Evolutionary conservation across 805 yeast species (phyloP).

Genomic region (Wickerhamiella azyma): DNA sequence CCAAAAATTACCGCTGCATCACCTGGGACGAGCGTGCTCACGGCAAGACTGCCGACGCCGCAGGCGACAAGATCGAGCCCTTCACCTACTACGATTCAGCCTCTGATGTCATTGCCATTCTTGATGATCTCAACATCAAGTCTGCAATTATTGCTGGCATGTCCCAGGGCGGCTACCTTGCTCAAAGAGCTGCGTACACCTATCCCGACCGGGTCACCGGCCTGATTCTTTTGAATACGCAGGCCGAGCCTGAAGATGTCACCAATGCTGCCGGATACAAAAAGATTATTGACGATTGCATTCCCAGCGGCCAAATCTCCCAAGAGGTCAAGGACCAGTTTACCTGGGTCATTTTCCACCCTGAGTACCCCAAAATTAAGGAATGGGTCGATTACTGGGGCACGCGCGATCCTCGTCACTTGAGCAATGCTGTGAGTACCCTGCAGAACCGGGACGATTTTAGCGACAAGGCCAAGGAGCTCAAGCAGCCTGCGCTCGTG

Average conservation of each 20-base stretch:
- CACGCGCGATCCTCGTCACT: background rate
- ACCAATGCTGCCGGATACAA: background rate
- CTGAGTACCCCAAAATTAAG: background rate
- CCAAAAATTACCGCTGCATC: background rate
- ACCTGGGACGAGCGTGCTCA: constrained; percentile 7
- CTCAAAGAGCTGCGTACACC: constrained; percentile 3
- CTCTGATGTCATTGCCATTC: constrained; percentile 2
- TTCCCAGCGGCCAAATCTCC: background rate
- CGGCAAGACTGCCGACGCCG: constrained; percentile 5
- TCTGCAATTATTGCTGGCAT: constrained; percentile 4
- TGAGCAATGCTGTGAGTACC: background rate
- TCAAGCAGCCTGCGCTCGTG: constrained; percentile 1
- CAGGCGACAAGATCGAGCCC: background rate
- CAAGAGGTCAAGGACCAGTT: background rate
- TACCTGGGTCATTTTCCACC: constrained; percentile 3
- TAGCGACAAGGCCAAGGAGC: background rate
- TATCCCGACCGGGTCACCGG: constrained; percentile 3
- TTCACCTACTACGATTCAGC: constrained; percentile 7
- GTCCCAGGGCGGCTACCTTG: constrained; percentile 6
- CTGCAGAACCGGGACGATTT: constrained; percentile 1
- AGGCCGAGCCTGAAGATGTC: background rate
- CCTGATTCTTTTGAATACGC: constrained; percentile 1
- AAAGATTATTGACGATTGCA: background rate
- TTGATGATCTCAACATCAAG: constrained; percentile 3
- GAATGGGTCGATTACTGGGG: constrained; percentile 2